Base-by-base conservation (phyloP, 768 basidiomycete species). In the Tulasnella sp. region DNA sequence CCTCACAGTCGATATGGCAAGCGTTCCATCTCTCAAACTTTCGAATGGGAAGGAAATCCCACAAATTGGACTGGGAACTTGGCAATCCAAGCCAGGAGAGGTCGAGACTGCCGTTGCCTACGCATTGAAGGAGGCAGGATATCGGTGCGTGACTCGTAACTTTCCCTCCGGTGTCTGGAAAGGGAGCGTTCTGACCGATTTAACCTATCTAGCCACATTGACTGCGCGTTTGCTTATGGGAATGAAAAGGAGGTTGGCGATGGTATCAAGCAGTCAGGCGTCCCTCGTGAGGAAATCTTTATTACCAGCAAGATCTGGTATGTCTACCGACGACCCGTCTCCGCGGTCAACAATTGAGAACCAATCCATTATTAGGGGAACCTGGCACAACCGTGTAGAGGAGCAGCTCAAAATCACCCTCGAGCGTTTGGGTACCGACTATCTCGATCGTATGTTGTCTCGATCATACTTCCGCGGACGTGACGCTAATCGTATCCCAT, bases 41-140 rank as follows among this genome's bases (percentile, higher is more conserved):
- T 93, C 92, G 85, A 93, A 90, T 36, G 91, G 92, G 34, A 88
- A 88, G 71, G 85, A 87, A 80, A 94, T 95, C 86, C 92, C 93
- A 80, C 88, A 76, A 45, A 77, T 74, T 42, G 73, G n/a, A 1
- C 38, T 76, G 42, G 91, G 91, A n/a, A 93, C 93, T 68, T 94
- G 92, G 93, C 90, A 91, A 80, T 90, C 90, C 70, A 78, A 85
- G 75, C 89, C 92, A 3, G 92, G 91, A 69, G 85, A 86, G 49
- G 93, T 94, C 76, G 88, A 89, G 79, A 83, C 87, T 52, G 93
- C 94, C 29, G 93, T 96, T 74, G 87, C 89, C 79, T 85, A 85
- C 79, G 93, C 94, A 0, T 84, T 96, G 79, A 89, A 86, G 81
- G 38, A 80, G 76, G 84, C 85, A 64, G 94, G 93, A 3, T 96